These are phyloP conservation scores for Panicum miliaceum DNA, from an alignment of 176 grass and related monocot species.

Conservation along the genomic window DNA sequence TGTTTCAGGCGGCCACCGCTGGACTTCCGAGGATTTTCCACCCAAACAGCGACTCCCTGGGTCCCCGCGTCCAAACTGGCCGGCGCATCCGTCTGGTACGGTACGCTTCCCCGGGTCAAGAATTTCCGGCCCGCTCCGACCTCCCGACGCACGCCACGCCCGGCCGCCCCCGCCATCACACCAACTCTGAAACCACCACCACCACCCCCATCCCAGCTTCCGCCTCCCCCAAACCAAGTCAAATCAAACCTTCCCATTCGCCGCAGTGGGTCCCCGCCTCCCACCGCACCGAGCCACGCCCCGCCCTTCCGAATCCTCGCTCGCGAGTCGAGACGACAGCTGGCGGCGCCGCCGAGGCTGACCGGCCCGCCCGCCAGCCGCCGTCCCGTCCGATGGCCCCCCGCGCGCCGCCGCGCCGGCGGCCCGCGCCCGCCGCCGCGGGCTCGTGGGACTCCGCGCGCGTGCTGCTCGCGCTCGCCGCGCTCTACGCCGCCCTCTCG, in stretches of 20 bases:
- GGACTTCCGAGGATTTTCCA: no score
- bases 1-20: background rate
- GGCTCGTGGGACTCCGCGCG: conserved; percentile 23
- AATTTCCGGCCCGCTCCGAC: background rate
- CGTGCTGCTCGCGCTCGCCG: conserved; percentile 67
- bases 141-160: background rate
- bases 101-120: background rate
- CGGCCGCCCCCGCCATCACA: no score
- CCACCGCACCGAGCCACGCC: no score
- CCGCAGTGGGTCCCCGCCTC: no score
- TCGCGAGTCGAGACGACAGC: background rate
- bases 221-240: no score
- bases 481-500: conserved; percentile 74
- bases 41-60: background rate
- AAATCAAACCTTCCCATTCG: no score
- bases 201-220: no score
- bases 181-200: background rate
- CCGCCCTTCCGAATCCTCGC: no score
- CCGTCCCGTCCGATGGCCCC: conserved; percentile 37
- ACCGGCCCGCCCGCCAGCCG: background rate
- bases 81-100: background rate
- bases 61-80: background rate
- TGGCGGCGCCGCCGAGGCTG: conserved; percentile 36
- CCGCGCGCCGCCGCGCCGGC: conserved; percentile 18
- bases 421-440: background rate